Base-by-base conservation (phyloP, 1,284 basidiomycete species). In the Acaromyces ingoldii region DNA sequence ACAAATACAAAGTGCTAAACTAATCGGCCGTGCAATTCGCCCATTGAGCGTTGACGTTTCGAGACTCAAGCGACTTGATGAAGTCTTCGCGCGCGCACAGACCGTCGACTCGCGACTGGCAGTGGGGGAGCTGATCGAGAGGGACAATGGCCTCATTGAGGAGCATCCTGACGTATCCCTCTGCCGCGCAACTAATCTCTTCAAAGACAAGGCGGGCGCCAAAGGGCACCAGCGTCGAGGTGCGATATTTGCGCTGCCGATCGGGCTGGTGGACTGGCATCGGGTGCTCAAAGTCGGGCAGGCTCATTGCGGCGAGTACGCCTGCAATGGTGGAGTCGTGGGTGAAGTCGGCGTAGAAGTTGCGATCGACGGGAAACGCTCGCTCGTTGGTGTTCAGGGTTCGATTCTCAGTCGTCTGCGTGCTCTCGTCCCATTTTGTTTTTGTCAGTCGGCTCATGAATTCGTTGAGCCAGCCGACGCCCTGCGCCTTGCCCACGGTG, bases 401-500 rank as follows among this genome's bases (percentile, higher is more conserved):
- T 4, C 60, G 31, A 42, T 75, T 75, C 55, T 75, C 71, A 6
- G 57, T 61, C 36, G 72, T 72, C 47, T 69, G 47, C 5, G 2
- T 33, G 24, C 0, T 39, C 15, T 30, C 26, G 15, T 55, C 49
- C 51, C 51, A 53, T 19, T 15, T 17, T 4, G 26, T 50, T 7
- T 45, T 45, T 19, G 31, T 31, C 34, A 75, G 44, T 1, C 72
- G 60, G 15, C 66, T 51, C 13, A 72, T 41, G 17, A 75, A 47
- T 60, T 78, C 77, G 45, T 76, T 68, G 2, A 92, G 75, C 74
- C 86, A 95, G 22, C 90, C 91, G 29, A 88, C 80, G 28, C 91
- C 91, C 68, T 88, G 86, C 2, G 85, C 85, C 2, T 84, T 82
- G 1, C 83, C 83, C 6, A 89, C 81, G 0, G 89, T 88, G 0